Evolutionary conservation across 169 alveolate species (phyloP), one percentile per base, ranked within the genome.

Genomic region (Plasmodium coatneyi): DNA sequence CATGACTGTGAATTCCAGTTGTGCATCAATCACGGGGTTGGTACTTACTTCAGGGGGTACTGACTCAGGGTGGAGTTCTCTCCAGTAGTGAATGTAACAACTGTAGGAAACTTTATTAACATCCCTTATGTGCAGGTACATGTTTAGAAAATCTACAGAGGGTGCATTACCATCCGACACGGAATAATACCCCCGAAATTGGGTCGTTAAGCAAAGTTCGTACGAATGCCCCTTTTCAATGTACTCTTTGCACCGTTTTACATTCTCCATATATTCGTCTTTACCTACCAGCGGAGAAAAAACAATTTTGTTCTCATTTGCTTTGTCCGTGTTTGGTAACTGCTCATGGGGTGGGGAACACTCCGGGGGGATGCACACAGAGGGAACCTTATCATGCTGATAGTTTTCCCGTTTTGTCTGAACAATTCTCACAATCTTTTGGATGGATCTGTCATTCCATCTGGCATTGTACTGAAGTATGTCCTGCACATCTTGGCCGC

Each of bases 191-290:
- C 90, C 96, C 5, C 0, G 1, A 80, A 95, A 74, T 74, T 92
- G 71, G 39, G 92, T 93, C 1, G 97, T 95, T 66, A 95, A 87
- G 66, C 96, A 95, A 16, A 93, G 94, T 71, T 95, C 97, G 70
- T 95, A 95, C 10, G 95, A 80, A 28, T 83, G 80, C 4, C 97
- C 97, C 9, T 60, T 46, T 32, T 22, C 84, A 25, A 95, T 92
- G 10, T 80, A 46, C 34, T 90, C 84, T 72, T 82, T 82, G 54
- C 93, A 86, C 52, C 41, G 74, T 83, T 52, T 83, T 16, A 84
- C 79, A 84, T 84, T 84, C 74, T 84, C 86, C 10, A 84, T 84
- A 52, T 84, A 84, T 49, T 56, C 19, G 19, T 87, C 70, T 71
- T 25, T 52, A 12, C 30, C 39, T 41, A 70, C 52, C 78, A 43